Conservation (phyloP, 306 rosid genomes). For the Gynostemma pentaphyllum region DNA sequence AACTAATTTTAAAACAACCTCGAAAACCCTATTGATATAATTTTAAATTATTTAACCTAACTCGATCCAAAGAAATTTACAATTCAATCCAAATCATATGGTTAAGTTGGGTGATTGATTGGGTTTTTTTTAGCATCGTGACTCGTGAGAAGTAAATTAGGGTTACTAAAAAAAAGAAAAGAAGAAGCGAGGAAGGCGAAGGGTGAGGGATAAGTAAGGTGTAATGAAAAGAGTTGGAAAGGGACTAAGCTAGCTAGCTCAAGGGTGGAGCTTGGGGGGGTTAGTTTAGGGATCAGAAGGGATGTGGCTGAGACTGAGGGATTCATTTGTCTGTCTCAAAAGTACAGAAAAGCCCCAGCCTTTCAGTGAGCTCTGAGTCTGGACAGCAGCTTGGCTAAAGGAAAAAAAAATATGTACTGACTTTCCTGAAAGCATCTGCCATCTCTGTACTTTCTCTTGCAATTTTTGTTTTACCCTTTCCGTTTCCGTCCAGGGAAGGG, state of each 20-base stretch:
- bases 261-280: too few species aligned
- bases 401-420: slow-evolving; percentile 12
- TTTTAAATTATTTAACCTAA: too few species aligned
- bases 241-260: too few species aligned
- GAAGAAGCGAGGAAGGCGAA: background rate
- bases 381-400: slow-evolving; percentile 13
- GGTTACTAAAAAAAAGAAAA: too few species aligned
- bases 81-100: too few species aligned
- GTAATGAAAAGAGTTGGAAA: slow-evolving; percentile 9
- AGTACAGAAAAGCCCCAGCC: slow-evolving; percentile 16
- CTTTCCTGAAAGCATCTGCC: slow-evolving; percentile 16
- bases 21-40: too few species aligned
- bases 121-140: too few species aligned
- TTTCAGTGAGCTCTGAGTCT: slow-evolving; percentile 15
- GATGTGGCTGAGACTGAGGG: background rate
- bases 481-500: background rate
- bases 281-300: too few species aligned
- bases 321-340: background rate
- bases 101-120: too few species aligned
- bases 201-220: background rate
- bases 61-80: too few species aligned
- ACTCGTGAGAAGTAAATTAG: too few species aligned
- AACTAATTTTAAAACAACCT: too few species aligned
- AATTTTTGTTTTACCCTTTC: background rate
- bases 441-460: slow-evolving; percentile 11